Base-by-base conservation (phyloP, 345 rosid species). In the Adansonia digitata region DNA sequence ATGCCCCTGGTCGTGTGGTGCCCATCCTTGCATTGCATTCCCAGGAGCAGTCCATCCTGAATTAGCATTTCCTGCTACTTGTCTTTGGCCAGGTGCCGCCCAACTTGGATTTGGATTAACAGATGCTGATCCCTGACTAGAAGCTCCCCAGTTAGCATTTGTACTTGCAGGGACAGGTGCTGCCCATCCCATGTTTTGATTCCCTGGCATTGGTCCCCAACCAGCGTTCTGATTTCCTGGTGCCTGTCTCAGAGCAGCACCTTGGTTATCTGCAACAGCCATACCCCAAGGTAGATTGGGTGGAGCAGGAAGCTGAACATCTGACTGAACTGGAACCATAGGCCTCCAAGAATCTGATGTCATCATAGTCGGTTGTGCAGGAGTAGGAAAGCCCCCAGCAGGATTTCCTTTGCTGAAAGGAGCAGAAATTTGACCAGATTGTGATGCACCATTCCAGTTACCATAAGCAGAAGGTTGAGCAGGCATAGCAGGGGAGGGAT, bases 291-390 rank as follows among this genome's bases (percentile, higher is more conserved):
- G 81, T 63, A 67, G 24, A 71, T 80, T 82, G 52, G 87, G 74
- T 11, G 79, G 85, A 61, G 77, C 78, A 63, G 81, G 71, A 62
- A 84, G 80, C 69, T 82, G 88, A 52, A 61, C 40, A 39, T 80
- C 83, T 15, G 87, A 70, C 73, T 87, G 91, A 49, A 64, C 81
- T 22, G 85, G 72, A 66, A 81, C 76, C 13, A 83, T 80, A 61
- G 86, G 87, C 81, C 91, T 88, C 93, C 94, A 94, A 22, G 87
- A 60, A 81, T 88, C 91, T 65, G 91, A 85, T 62, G 88, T 49
- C 13, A 77, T 79, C 81, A 86, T 78, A 69, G 74, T 80, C 4
- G 79, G 75, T 56, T 84, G 82, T 46, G 78, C 85, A 31, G 82
- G 83, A 18, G 82, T 74, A 12, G 85, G 85, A 42, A 83, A 80